These are phyloP conservation scores for Sanghuangporus baumii DNA, from an alignment of 1,284 basidiomycete species.

Conservation along the genomic window DNA sequence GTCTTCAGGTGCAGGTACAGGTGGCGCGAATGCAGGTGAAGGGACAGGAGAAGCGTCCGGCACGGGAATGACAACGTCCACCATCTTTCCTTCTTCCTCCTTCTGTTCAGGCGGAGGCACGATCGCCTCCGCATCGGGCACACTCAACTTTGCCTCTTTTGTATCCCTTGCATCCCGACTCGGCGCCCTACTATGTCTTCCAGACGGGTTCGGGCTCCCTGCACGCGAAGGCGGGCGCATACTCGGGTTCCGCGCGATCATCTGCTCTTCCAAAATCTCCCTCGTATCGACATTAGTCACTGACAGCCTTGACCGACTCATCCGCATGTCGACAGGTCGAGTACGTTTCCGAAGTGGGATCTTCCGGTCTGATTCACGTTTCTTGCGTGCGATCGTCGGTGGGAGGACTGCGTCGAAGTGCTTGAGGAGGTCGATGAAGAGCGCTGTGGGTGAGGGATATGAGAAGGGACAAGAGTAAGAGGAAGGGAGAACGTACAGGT, in stretches of 20 bases:
- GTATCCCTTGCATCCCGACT: background rate
- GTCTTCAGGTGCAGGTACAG: constrained; percentile 17
- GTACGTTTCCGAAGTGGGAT: constrained; percentile 83
- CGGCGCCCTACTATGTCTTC: background rate
- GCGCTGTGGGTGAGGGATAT: constrained; percentile 34
- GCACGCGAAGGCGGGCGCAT: constrained; percentile 21
- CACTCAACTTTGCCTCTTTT: background rate
- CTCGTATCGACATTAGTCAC: constrained; percentile 34
- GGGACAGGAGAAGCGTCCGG: constrained; percentile 31
- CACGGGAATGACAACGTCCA: constrained; percentile 21
- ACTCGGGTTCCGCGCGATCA: constrained; percentile 52
- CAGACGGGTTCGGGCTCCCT: constrained; percentile 8
- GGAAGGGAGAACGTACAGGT: constrained; percentile 43
- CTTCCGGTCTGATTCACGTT: constrained; percentile 77
- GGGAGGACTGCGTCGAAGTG: constrained; percentile 77
- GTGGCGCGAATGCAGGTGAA: constrained; percentile 24
- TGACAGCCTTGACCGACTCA: constrained; percentile 53
- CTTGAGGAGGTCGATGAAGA: constrained; percentile 81
- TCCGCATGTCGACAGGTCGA: constrained; percentile 82
- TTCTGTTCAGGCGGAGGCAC: constrained; percentile 9
- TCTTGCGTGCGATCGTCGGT: constrained; percentile 76
- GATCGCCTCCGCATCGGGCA: background rate
- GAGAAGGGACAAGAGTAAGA: background rate
- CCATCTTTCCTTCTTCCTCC: background rate
- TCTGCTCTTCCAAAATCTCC: constrained; percentile 37